phyloP scores from a whole-genome alignment of 129 eudicot species.

The Ambrosia trifida region DNA sequence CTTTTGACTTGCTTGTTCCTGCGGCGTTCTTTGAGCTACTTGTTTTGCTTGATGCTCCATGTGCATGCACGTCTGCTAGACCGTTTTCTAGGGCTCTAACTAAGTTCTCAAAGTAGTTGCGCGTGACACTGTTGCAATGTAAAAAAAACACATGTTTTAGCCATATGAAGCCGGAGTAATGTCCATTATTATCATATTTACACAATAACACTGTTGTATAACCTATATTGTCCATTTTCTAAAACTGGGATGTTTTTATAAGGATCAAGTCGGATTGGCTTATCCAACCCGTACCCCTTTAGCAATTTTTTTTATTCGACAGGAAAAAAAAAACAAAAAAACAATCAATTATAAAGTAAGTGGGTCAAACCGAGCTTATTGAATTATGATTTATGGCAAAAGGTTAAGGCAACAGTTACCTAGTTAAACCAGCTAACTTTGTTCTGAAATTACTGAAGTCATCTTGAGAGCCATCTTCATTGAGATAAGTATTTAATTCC shows the following conservation, averaged over 20 bases:
- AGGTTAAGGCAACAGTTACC: slow-evolving; percentile 20
- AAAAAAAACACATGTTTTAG: not conserved
- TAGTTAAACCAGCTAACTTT: slow-evolving; percentile 66
- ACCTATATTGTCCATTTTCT: not conserved
- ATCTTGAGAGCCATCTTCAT: slow-evolving; percentile 31
- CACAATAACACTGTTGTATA: not conserved
- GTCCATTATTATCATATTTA: not conserved
- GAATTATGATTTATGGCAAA: not conserved
- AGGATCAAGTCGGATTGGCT: not conserved
- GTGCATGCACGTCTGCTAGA: slow-evolving; percentile 55
- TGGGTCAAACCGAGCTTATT: not conserved
- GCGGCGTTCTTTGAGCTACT: slow-evolving; percentile 41
- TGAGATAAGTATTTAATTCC: slow-evolving; percentile 42
- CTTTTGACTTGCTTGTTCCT: slow-evolving; percentile 54
- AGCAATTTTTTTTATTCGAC: not conserved
- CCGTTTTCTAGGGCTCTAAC: slow-evolving; percentile 78
- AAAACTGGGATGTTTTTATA: not conserved
- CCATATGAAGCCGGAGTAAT: not conserved
- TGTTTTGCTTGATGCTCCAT: slow-evolving; percentile 44
- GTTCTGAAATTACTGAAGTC: slow-evolving; percentile 52
- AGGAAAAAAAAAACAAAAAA: not conserved
- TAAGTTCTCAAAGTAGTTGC: slow-evolving; percentile 73
- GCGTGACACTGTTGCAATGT: slow-evolving; percentile 51
- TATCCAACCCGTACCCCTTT: not conserved
- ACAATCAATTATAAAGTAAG: not conserved